Conservation (phyloP, 163 green algal species). For the Chloroidium sp. region DNA sequence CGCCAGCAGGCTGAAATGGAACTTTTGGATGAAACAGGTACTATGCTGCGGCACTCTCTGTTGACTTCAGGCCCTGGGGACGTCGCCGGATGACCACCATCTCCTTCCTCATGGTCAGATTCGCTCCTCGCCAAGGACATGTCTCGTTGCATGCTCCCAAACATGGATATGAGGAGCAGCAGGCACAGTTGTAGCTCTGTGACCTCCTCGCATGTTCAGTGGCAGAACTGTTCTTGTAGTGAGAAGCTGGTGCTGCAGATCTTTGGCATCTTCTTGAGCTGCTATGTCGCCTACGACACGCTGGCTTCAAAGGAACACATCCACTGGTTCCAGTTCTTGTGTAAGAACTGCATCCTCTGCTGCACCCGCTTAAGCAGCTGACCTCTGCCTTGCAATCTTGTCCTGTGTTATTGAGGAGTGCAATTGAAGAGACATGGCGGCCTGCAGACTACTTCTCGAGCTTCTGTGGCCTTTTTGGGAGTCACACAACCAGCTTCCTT, state of each 20-base stretch:
- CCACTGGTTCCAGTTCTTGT: conserved; percentile 20
- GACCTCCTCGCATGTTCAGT: background rate
- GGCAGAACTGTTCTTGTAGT: background rate
- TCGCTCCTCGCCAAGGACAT: too few species aligned
- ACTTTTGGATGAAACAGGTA: background rate
- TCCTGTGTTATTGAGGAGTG: too few species aligned
- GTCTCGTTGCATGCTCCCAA: too few species aligned
- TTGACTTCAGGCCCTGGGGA: conserved; percentile 10
- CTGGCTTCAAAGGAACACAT: conserved; percentile 5
- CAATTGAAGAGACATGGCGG: too few species aligned
- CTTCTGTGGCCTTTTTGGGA: conserved; percentile 17
- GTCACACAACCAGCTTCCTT: conserved; percentile 16
- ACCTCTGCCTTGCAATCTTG: too few species aligned
- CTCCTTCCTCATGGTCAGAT: conserved; percentile 19
- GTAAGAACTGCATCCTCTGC: too few species aligned
- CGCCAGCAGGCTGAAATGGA: too few species aligned
- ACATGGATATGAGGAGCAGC: too few species aligned
- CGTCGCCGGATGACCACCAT: conserved; percentile 10
- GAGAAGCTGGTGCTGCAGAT: background rate
- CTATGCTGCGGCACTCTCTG: conserved; percentile 3
- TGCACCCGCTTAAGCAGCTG: too few species aligned
- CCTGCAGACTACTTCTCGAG: conserved; percentile 10
- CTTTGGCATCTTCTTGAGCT: background rate
- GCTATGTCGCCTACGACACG: conserved; percentile 4
- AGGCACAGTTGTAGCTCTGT: too few species aligned